Percentiles rank a stretch among this genome's conserved stretches.
Conservation (phyloP, 257 asterid genomes). For the Jacaranda copaia region DNA sequence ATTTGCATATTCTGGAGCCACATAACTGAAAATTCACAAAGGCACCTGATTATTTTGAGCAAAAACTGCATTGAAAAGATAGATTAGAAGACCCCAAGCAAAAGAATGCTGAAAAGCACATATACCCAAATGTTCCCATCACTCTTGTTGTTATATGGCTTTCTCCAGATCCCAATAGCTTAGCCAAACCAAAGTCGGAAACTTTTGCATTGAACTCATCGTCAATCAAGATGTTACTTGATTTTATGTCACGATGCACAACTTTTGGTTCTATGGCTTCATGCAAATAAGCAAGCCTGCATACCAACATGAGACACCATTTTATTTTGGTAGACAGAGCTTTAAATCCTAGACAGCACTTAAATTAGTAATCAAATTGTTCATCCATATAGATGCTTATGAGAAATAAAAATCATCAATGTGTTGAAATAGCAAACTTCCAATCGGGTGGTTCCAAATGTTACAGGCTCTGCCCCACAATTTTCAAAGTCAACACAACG, state of each 20-base stretch:
- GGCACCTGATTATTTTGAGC: not conserved
- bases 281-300: slow-evolving; percentile 95
- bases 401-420: slow-evolving; percentile 11
- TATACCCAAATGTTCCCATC: slow-evolving; percentile 98
- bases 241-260: slow-evolving; percentile 93
- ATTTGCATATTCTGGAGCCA: slow-evolving; percentile 98
- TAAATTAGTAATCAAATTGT: not conserved
- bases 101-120: slow-evolving; percentile 1
- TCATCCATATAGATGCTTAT: not conserved
- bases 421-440: slow-evolving; percentile 1
- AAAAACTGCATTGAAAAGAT: not conserved
- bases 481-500: slow-evolving; percentile 12
- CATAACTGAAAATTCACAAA: slow-evolving; percentile 67
- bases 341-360: not conserved
- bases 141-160: slow-evolving; percentile 97
- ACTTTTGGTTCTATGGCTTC: slow-evolving; percentile 99
- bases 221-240: slow-evolving; percentile 93
- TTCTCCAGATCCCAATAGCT: slow-evolving; percentile 93
- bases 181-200: slow-evolving; percentile 97
- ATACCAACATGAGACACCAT: slow-evolving; percentile 16
- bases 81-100: slow-evolving; percentile 16
- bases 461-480: not conserved
- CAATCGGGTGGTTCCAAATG: not conserved
- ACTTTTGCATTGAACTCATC: slow-evolving; percentile 84
- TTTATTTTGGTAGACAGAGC: slow-evolving; percentile 4